Percentiles rank a stretch among this genome's conserved stretches.
Evolutionary conservation across 257 asterid genomes (phyloP).

Genomic region (Solanum medicagineum): DNA sequence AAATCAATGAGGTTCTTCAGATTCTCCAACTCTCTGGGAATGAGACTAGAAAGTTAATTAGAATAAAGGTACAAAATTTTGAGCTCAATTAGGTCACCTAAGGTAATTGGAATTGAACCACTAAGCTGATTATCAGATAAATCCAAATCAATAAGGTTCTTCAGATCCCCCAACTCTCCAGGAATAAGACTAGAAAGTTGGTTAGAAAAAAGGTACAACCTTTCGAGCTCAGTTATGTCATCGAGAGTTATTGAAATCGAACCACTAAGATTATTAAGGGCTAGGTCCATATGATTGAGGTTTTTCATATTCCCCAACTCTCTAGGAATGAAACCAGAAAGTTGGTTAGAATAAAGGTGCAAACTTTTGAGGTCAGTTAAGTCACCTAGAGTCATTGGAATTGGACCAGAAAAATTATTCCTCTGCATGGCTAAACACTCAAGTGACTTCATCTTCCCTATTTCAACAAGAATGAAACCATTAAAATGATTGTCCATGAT

Average conservation of each 20-base stretch:
- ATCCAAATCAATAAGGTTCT: no score
- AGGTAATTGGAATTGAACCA: no score
- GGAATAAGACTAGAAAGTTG: background rate
- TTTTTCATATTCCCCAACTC: background rate
- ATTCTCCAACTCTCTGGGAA: no score
- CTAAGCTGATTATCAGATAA: no score
- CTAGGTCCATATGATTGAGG: accelerated
- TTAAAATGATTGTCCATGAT: background rate
- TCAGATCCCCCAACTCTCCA: background rate
- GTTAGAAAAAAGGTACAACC: background rate
- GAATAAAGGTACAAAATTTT: no score
- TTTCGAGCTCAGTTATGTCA: background rate
- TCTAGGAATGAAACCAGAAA: background rate
- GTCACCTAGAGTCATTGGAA: background rate
- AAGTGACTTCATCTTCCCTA: background rate
- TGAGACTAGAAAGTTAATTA: no score
- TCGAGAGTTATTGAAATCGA: background rate
- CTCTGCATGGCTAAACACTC: background rate
- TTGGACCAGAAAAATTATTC: background rate
- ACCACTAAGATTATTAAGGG: accelerated
- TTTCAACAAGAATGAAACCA: background rate
- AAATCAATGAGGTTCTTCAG: no score
- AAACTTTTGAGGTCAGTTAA: accelerated
- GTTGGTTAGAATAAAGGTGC: background rate
- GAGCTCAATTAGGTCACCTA: no score